These are phyloP conservation scores for Chloromonas sp. DNA, from an alignment of 163 green algal species.

Conservation along the genomic window DNA sequence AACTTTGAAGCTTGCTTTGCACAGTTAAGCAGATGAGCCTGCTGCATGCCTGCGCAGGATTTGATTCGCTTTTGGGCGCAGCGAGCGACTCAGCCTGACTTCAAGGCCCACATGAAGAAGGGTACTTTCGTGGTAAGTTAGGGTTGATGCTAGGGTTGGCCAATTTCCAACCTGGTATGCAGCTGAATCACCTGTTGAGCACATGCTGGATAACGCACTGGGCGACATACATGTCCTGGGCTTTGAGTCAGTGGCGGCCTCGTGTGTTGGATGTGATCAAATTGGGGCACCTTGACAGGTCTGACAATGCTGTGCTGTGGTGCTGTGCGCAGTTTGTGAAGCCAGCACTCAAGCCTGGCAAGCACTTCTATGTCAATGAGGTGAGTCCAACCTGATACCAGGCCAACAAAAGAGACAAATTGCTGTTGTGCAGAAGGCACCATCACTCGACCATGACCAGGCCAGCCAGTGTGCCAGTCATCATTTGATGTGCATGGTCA, in stretches of 20 bases:
- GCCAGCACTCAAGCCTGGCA: slow-evolving; percentile 16
- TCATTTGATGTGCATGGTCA: too few species aligned
- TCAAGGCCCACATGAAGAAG: slow-evolving; percentile 20
- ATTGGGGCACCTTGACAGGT: background rate
- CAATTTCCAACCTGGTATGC: background rate
- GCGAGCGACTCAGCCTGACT: slow-evolving; percentile 21
- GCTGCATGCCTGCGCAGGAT: background rate
- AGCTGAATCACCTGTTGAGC: background rate
- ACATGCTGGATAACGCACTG: background rate
- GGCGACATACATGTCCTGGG: background rate
- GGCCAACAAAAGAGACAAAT: too few species aligned
- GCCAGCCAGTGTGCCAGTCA: too few species aligned
- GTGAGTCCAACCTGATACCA: background rate
- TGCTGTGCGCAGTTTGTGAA: slow-evolving; percentile 22
- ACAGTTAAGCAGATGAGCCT: too few species aligned
- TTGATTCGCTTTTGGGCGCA: slow-evolving; percentile 11
- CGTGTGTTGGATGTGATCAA: background rate
- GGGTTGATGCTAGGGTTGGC: background rate
- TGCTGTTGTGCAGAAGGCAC: too few species aligned
- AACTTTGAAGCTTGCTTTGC: too few species aligned
- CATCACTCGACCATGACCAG: too few species aligned
- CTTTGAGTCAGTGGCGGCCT: background rate
- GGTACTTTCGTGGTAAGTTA: slow-evolving; percentile 28
- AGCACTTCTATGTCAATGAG: slow-evolving; percentile 28
- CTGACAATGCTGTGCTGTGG: background rate